Percentiles rank a stretch among this genome's conserved stretches.
Conservation (phyloP, 1,139 yeast species). For the Diutina siamensis region DNA sequence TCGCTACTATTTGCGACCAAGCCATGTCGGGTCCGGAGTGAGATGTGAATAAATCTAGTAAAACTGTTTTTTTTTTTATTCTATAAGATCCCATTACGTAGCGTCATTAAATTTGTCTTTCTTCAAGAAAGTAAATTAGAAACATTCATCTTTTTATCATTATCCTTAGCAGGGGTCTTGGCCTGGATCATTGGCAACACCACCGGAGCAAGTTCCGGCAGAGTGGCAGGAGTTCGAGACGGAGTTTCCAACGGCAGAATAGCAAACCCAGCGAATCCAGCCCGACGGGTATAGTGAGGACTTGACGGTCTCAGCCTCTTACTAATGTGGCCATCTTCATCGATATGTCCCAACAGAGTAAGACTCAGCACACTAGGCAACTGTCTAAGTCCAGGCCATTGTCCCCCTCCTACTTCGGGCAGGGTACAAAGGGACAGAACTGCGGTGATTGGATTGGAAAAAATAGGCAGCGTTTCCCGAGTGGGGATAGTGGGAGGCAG, state of each 20-base stretch:
- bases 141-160: background rate
- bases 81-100: too few species aligned
- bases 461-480: slow-evolving; percentile 5
- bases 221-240: slow-evolving; percentile 32
- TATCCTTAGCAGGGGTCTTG: background rate
- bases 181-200: background rate
- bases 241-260: slow-evolving; percentile 30
- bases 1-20: too few species aligned
- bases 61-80: too few species aligned
- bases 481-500: background rate
- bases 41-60: too few species aligned
- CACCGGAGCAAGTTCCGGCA: slow-evolving; percentile 15
- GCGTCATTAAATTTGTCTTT: too few species aligned
- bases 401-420: background rate
- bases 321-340: background rate
- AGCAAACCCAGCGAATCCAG: slow-evolving; percentile 11
- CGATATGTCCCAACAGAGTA: background rate
- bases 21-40: too few species aligned
- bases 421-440: slow-evolving; percentile 1
- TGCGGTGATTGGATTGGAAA: background rate
- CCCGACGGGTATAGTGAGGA: slow-evolving; percentile 3
- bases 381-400: background rate
- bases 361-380: background rate
- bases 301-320: slow-evolving; percentile 2
- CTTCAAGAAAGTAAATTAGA: background rate